phyloP scores from a whole-genome alignment of 2,329 filamentous ascomycete species.

The Diaporthe longicolla region DNA sequence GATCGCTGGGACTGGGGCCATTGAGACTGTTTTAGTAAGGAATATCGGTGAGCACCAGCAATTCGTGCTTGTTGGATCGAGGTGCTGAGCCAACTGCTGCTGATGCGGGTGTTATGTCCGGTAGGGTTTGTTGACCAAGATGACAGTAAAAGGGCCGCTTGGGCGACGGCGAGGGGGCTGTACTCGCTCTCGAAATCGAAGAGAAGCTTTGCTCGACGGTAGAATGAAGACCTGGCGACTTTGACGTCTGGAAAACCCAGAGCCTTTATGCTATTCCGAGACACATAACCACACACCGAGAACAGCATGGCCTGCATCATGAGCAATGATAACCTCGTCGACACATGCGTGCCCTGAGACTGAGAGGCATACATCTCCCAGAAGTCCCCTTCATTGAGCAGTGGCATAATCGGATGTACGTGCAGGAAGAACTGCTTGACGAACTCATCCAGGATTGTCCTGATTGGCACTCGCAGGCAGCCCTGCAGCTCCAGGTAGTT shows the following conservation, averaged over 20 bases:
- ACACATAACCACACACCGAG: slow-evolving; percentile 59
- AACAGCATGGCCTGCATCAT: slow-evolving; percentile 63
- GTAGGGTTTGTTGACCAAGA: slow-evolving; percentile 55
- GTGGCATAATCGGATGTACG: slow-evolving; percentile 60
- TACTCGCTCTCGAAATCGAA: slow-evolving; percentile 61
- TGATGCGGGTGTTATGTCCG: slow-evolving; percentile 47
- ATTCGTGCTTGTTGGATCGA: slow-evolving; percentile 65
- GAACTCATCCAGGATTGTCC: slow-evolving; percentile 60
- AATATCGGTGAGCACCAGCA: slow-evolving; percentile 60
- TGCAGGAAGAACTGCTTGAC: slow-evolving; percentile 63
- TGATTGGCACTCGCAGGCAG: slow-evolving; percentile 60
- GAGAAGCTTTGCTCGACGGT: slow-evolving; percentile 59
- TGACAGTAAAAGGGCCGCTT: slow-evolving; percentile 59
- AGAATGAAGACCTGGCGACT: slow-evolving; percentile 60
- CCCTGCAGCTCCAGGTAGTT: slow-evolving; percentile 62
- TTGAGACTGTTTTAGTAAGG: slow-evolving; percentile 45
- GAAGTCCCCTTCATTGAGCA: slow-evolving; percentile 62
- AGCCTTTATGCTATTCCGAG: slow-evolving; percentile 55
- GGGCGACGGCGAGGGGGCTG: slow-evolving; percentile 57
- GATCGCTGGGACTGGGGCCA: slow-evolving; percentile 48
- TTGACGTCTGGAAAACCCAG: slow-evolving; percentile 60
- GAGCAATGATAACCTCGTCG: slow-evolving; percentile 58
- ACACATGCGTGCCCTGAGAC: slow-evolving; percentile 42
- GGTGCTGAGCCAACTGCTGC: slow-evolving; percentile 62
- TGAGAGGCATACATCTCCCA: slow-evolving; percentile 60